Evolutionary conservation across 257 asterid genomes (phyloP).

Genomic region (Lithospermum erythrorhizon): DNA sequence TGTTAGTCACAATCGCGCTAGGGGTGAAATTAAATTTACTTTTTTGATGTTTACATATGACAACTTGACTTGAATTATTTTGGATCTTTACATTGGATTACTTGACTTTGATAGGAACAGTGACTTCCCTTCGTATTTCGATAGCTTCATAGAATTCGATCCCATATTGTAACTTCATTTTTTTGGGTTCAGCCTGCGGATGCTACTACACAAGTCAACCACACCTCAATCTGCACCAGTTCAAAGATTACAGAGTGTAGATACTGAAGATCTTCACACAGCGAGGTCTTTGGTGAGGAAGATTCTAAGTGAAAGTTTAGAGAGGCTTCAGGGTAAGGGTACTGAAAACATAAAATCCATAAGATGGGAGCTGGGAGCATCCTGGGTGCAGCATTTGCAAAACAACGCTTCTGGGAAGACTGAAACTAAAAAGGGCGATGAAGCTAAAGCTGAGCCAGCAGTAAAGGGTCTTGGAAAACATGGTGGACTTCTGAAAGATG

Average conservation of each 20-base stretch:
- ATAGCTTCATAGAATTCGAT: no score
- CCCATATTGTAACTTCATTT: background rate
- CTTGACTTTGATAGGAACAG: background rate
- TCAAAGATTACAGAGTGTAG: constrained; percentile 41
- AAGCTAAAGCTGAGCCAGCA: constrained; percentile 47
- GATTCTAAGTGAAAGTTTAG: constrained; percentile 50
- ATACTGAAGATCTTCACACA: constrained; percentile 36
- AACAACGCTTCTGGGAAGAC: constrained; percentile 44
- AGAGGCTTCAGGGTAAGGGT: constrained; percentile 40
- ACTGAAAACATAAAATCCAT: constrained; percentile 32
- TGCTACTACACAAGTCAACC: constrained; percentile 56
- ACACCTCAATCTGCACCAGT: constrained; percentile 41
- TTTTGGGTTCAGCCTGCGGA: constrained; percentile 50
- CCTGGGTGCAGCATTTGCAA: constrained; percentile 83
- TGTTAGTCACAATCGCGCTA: background rate
- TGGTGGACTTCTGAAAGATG: constrained; percentile 62
- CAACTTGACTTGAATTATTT: background rate
- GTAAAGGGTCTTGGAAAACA: constrained; percentile 79
- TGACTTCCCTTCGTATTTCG: background rate
- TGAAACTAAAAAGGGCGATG: constrained; percentile 42
- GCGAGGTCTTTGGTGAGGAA: constrained; percentile 41
- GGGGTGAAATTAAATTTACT: background rate
- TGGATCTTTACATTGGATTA: background rate
- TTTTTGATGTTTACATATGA: background rate
- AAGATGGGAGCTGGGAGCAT: constrained; percentile 84